Base-by-base conservation (phyloP, 306 rosid species). In the Prunus campanulata region DNA sequence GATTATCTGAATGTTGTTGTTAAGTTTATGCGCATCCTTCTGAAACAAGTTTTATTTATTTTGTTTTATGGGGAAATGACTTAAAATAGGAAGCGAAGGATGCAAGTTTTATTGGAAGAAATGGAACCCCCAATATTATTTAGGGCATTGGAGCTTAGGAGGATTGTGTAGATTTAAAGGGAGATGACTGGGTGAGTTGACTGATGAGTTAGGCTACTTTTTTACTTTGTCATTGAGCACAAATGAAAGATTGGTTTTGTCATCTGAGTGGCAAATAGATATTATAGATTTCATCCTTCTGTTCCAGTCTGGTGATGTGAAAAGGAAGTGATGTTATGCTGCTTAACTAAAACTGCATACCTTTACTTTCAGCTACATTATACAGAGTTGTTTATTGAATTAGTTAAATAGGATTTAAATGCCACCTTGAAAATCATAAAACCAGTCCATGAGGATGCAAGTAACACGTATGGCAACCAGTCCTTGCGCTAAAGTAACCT, bases 281-380 rank as follows among this genome's bases (percentile, higher is more conserved):
- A 22, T 70, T 49, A 18, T 61, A 14, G 47, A 18, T 32, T 35
- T 14, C 20, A 42, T 69, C 39, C 14, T 22, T 57, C 5, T 57
- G 46, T 72, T 55, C 9, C 27, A 57, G 66, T 47, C 68, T 68
- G 50, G 68, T 77, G 74, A 13, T 25, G 24, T 30, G 61, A 56
- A 6, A 46, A 46, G 8, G 24, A 27, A 68, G 49, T 30, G 51
- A 12, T 2, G 44, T 51, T 11, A 27, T 46, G 16, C 20, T 22
- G 18, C 24, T 42, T 22, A 52, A 56, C 16, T 19, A 56, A 56
- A 56, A n/a, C 61, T 10, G 11, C 27, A 24, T 60, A 46, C 7
- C 25, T 59, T 60, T 24, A 60, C 24, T 6, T 60, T 24, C 25
- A 56, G 18, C 8, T 25, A 56, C n/a, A 19, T 27, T 35, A 72